These are phyloP conservation scores for Teunomyces lycoperdinae DNA, from an alignment of 805 yeast species.

Conservation along the genomic window DNA sequence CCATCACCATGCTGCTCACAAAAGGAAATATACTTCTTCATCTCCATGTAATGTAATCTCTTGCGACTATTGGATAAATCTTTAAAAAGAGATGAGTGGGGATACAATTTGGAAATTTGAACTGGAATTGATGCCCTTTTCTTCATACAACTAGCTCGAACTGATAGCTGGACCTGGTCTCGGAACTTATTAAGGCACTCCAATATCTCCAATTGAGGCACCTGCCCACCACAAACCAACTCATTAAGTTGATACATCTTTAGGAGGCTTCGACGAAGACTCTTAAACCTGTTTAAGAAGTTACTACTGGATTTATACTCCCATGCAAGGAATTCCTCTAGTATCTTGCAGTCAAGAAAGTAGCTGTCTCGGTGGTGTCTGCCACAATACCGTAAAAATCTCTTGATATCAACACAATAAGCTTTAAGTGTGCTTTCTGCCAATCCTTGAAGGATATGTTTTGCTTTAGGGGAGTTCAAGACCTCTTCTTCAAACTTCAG, in stretches of 20 bases:
- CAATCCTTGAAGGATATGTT: background rate
- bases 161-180: background rate
- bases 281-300: constrained; percentile 2
- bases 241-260: constrained; percentile 3
- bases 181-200: background rate
- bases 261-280: constrained; percentile 4
- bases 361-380: background rate
- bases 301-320: background rate
- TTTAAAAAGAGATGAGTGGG: background rate
- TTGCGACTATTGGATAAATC: background rate
- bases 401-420: constrained; percentile 4
- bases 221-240: constrained; percentile 1
- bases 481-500: background rate
- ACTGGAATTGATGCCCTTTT: background rate
- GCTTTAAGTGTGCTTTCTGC: constrained; percentile 4
- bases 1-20: background rate
- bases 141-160: background rate
- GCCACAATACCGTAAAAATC: constrained; percentile 4
- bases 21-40: background rate
- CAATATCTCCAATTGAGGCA: background rate
- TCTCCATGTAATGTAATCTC: background rate
- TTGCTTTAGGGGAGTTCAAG: background rate
- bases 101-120: background rate
- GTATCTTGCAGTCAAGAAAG: background rate
- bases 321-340: background rate